A percentile compares a stretch with the other conserved stretches of the same genome.
These are phyloP conservation scores for Cichorium intybus DNA, from an alignment of 140 eudicot species.

Conservation along the genomic window DNA sequence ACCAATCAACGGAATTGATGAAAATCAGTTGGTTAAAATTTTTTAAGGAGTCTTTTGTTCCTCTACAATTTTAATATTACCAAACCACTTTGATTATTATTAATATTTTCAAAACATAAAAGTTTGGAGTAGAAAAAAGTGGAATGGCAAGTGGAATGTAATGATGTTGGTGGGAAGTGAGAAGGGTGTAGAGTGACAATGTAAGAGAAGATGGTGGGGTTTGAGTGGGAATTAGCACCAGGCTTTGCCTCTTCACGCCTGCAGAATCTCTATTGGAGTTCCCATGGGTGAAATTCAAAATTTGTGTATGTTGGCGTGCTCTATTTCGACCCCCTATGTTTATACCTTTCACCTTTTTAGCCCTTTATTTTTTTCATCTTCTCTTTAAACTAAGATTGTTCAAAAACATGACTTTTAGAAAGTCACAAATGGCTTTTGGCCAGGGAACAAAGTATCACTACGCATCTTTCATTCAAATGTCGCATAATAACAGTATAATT, in stretches of 20 bases:
- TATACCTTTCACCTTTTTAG: slow-evolving; percentile 30
- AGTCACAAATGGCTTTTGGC: slow-evolving; percentile 23
- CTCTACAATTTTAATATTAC: too few species aligned
- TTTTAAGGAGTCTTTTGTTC: too few species aligned
- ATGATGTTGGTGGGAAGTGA: slow-evolving; percentile 22
- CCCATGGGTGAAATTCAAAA: slow-evolving; percentile 38
- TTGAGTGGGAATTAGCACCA: slow-evolving; percentile 26
- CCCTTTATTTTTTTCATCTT: slow-evolving; percentile 28
- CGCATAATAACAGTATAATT: neutral
- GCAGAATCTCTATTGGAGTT: slow-evolving; percentile 40
- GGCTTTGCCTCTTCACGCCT: slow-evolving; percentile 62
- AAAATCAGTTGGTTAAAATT: too few species aligned
- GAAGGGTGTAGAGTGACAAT: slow-evolving; percentile 25
- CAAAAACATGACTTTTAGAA: slow-evolving; percentile 26
- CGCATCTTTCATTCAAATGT: neutral
- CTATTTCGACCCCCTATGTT: slow-evolving; percentile 48
- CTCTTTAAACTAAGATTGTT: slow-evolving; percentile 17
- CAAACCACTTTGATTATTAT: too few species aligned
- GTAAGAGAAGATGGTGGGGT: slow-evolving; percentile 28
- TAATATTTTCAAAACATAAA: too few species aligned
- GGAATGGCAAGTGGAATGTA: slow-evolving; percentile 7
- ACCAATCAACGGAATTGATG: too few species aligned
- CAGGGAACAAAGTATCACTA: slow-evolving; percentile 22
- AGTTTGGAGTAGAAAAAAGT: too few species aligned
- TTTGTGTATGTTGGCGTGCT: slow-evolving; percentile 50